A percentile compares a stretch with the other conserved stretches of the same genome.
Evolutionary conservation across 371 early-diverging fungal species (phyloP).

Genomic region (Mortierella sp.): DNA sequence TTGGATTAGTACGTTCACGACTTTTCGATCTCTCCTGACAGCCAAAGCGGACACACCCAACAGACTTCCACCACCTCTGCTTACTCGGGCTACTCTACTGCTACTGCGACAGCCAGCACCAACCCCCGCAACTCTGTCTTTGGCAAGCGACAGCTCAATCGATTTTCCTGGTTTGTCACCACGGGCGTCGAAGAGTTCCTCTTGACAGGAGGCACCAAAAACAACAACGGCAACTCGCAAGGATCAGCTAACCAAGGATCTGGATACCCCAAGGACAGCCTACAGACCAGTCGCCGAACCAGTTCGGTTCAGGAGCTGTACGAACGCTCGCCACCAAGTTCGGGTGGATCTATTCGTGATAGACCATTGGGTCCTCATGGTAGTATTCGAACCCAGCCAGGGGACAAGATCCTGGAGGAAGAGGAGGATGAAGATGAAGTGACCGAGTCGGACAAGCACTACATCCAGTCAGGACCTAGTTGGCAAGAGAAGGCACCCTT

Average conservation of each 20-base stretch:
- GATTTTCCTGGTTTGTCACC: conserved; percentile 63
- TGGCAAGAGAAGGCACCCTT: conserved; percentile 61
- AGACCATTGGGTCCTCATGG: conserved; percentile 19
- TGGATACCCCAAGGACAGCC: not conserved
- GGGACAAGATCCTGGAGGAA: conserved; percentile 30
- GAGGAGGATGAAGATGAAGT: conserved; percentile 49
- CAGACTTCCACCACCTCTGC: conserved; percentile 31
- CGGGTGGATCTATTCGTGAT: conserved; percentile 28
- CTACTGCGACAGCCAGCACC: conserved; percentile 36
- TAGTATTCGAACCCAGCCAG: conserved; percentile 30
- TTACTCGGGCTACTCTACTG: conserved; percentile 37
- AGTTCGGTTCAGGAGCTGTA: conserved; percentile 29
- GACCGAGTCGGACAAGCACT: conserved; percentile 62
- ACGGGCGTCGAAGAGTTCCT: conserved; percentile 63
- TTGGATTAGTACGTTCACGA: conserved; percentile 46
- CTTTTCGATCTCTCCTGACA: conserved; percentile 44
- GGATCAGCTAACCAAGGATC: not conserved
- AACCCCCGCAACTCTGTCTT: conserved; percentile 56
- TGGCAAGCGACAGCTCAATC: conserved; percentile 58
- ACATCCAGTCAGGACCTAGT: conserved; percentile 59
- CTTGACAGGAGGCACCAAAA: conserved; percentile 51
- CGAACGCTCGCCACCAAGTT: conserved; percentile 27
- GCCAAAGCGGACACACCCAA: conserved; percentile 31
- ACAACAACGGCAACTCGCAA: not conserved
- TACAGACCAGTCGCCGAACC: conserved; percentile 15